A percentile compares a stretch with the other conserved stretches of the same genome.
These are phyloP conservation scores for Colletotrichum aenigma DNA, from an alignment of 2,329 filamentous ascomycete species.

Conservation along the genomic window DNA sequence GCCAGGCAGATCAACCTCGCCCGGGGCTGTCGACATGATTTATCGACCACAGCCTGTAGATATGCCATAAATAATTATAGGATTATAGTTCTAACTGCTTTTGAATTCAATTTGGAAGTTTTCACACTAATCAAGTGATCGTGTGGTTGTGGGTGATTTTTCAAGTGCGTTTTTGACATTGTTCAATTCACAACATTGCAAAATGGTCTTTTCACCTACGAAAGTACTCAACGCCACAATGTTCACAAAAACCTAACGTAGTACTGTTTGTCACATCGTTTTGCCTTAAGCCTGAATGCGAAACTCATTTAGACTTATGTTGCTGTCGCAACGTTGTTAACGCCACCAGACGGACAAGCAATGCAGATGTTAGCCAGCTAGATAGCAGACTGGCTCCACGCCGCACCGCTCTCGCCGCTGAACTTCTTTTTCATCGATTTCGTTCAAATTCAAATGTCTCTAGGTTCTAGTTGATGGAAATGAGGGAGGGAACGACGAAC, in stretches of 20 bases:
- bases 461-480: too few species aligned
- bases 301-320: too few species aligned
- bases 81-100: fast-evolving
- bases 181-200: fast-evolving
- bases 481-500: fast-evolving
- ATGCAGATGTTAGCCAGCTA: too few species aligned
- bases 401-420: too few species aligned
- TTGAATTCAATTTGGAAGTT: not conserved
- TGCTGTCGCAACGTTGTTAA: fast-evolving
- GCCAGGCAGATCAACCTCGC: fast-evolving
- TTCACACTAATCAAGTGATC: fast-evolving
- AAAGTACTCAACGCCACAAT: fast-evolving
- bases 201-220: fast-evolving
- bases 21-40: not conserved
- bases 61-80: not conserved
- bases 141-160: not conserved
- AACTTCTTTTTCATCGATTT: too few species aligned
- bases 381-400: too few species aligned
- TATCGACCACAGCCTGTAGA: not conserved
- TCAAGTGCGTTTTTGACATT: fast-evolving
- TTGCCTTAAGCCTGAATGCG: fast-evolving
- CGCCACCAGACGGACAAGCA: too few species aligned
- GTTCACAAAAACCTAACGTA: too few species aligned
- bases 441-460: too few species aligned
- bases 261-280: too few species aligned